Evolutionary conservation across 2,329 filamentous ascomycete genomes (phyloP).

Genomic region (Aspergillus alliaceus): DNA sequence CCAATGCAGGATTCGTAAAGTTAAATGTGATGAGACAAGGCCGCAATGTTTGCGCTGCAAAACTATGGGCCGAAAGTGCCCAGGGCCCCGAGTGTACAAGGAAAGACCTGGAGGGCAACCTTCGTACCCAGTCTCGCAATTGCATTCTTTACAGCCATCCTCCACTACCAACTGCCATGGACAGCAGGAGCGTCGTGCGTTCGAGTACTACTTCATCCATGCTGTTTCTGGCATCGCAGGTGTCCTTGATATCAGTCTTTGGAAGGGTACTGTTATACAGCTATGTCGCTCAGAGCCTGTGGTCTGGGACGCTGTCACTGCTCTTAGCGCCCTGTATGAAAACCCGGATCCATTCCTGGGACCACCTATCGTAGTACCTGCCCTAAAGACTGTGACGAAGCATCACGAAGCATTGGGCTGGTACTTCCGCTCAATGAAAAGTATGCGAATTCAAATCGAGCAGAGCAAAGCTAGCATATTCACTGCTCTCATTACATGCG

Average conservation of each 20-base stretch:
- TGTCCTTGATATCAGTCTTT: constrained; percentile 20
- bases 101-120: background rate
- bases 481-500: background rate
- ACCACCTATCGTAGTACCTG: background rate
- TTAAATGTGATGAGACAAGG: background rate
- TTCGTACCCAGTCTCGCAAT: background rate
- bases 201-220: constrained; percentile 25
- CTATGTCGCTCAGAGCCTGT: constrained; percentile 24
- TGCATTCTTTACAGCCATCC: no score
- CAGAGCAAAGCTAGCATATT: background rate
- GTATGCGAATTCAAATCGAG: background rate
- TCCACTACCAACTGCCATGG: no score
- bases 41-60: background rate
- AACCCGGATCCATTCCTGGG: constrained; percentile 3
- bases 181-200: constrained; percentile 22
- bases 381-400: background rate
- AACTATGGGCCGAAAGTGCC: background rate
- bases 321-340: constrained; percentile 23
- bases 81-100: no score
- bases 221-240: constrained; percentile 16
- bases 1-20: background rate
- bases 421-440: background rate
- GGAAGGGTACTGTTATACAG: constrained; percentile 20
- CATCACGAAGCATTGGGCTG: background rate
- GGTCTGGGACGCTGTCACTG: constrained; percentile 26